These are phyloP conservation scores for Serendipita vermifera DNA, from an alignment of 768 basidiomycete genomes.

Conservation along the genomic window DNA sequence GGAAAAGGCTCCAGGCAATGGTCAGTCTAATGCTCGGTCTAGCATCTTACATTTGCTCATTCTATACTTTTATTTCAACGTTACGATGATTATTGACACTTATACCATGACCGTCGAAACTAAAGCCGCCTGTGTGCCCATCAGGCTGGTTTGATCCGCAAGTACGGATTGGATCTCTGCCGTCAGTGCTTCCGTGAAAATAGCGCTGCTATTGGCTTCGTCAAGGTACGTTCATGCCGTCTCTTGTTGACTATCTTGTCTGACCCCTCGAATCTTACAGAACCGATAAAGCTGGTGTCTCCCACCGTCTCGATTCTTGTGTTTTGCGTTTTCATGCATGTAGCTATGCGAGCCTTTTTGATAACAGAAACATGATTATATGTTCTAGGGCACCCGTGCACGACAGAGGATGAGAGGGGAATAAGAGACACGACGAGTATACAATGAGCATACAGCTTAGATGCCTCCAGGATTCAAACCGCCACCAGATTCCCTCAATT, in stretches of 20 bases:
- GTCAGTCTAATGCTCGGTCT: slow-evolving; percentile 41
- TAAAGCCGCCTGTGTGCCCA: slow-evolving; percentile 87
- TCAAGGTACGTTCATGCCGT: slow-evolving; percentile 61
- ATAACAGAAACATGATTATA: slow-evolving; percentile 8
- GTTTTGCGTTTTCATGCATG: background rate
- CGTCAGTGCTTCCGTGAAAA: slow-evolving; percentile 99
- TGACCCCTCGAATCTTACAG: background rate
- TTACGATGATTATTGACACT: no score
- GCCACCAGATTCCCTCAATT: slow-evolving; percentile 32
- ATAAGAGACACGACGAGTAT: background rate
- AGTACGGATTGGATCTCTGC: slow-evolving; percentile 94
- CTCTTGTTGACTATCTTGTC: background rate
- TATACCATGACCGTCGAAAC: background rate
- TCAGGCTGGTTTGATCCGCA: slow-evolving; percentile 94
- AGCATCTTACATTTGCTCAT: no score
- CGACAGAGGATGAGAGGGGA: background rate
- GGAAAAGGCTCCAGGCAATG: slow-evolving; percentile 95
- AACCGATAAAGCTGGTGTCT: slow-evolving; percentile 4
- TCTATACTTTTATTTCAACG: no score
- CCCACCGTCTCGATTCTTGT: background rate
- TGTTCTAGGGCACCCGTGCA: background rate
- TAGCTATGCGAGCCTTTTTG: background rate
- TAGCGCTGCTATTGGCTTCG: slow-evolving; percentile 82
- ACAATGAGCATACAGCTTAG: no score
- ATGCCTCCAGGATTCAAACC: background rate